Base-by-base conservation (phyloP, 805 yeast genomes). In the Millerozyma acaciae region DNA sequence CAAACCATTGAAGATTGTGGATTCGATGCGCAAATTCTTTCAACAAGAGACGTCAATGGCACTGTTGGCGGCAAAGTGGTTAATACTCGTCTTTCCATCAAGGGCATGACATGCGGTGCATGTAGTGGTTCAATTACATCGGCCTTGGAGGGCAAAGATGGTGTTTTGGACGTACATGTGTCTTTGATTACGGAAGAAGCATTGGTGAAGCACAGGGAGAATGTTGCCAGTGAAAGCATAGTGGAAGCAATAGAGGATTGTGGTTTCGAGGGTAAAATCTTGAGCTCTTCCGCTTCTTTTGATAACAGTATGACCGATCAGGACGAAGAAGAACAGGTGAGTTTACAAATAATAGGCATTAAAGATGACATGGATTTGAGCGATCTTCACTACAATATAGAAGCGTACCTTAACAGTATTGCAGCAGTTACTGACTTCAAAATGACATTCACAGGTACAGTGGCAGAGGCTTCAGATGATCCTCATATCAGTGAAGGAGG, bases 51-150 rank as follows among this genome's bases (percentile, higher is more conserved):
- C 13, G 22, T 29, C 9, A 28, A 13, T 10, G 8, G n/a, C 13
- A n/a, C 17, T 13, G 13, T 15, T 20, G 16, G n/a, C 25, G 14
- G n/a, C 20, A 6, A 21, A 12, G 14, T 12, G 9, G 13, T 10
- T 20, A 20, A 14, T 3, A 33, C 40, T 3, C 29, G 8, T 9
- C 21, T 30, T n/a, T 26, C 34, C 4, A 28, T 38, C 8, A 18
- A 17, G 12, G 97, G 96, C 2, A 89, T 89, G 96, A 88, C 97
- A 2, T 89, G 96, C 52, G 79, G 89, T 2, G 74, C 93, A 2
- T 89, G 97, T 54, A 71, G 82, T 0, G 68, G 78, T 2, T 65
- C 90, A 1, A 75, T 90, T 14, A 74, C 80, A 1, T 57, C 61
- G 16, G 79, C 79, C 1, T 48, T 86, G 17, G 59, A 66, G 34